Conservation (phyloP, 2,329 filamentous ascomycete species). For the Furcasterigmium sp. region DNA sequence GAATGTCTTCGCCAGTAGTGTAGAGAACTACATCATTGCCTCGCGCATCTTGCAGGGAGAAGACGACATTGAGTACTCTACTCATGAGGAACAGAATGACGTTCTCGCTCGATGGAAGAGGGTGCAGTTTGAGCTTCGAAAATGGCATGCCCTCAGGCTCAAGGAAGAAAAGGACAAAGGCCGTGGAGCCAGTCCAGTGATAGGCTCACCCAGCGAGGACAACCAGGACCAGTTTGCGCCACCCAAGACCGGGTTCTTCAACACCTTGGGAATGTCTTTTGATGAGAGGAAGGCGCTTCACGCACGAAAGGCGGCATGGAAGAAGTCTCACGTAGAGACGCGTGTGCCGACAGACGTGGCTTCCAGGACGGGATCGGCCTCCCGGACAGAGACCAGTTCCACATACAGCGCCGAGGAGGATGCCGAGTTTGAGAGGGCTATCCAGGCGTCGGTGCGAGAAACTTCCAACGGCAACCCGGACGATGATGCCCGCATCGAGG, state of each 20-base stretch:
- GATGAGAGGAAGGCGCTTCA: conserved; percentile 48
- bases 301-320: conserved; percentile 40
- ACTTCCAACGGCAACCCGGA: conserved; percentile 64
- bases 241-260: conserved; percentile 40
- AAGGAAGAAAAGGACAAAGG: conserved; percentile 34
- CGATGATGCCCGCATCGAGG: conserved; percentile 68
- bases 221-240: conserved; percentile 16
- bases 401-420: conserved; percentile 28
- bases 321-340: conserved; percentile 22
- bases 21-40: conserved; percentile 74
- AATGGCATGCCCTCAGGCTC: conserved; percentile 49
- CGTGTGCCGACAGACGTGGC: conserved; percentile 5
- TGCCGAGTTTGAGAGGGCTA: conserved; percentile 66
- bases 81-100: conserved; percentile 54
- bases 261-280: conserved; percentile 40
- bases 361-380: conserved; percentile 10
- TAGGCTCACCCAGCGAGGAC: too few species aligned
- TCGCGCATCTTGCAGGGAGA: conserved; percentile 72
- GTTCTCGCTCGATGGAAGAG: conserved; percentile 63
- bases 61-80: conserved; percentile 53
- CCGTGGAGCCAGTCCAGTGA: conserved; percentile 18
- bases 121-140: conserved; percentile 53
- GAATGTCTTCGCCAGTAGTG: conserved; percentile 63
- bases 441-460: conserved; percentile 61
- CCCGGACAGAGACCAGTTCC: conserved; percentile 11